Percentiles rank a stretch among this genome's conserved stretches.
phyloP scores from a whole-genome alignment of 768 basidiomycete species.

The Suillus decipiens region DNA sequence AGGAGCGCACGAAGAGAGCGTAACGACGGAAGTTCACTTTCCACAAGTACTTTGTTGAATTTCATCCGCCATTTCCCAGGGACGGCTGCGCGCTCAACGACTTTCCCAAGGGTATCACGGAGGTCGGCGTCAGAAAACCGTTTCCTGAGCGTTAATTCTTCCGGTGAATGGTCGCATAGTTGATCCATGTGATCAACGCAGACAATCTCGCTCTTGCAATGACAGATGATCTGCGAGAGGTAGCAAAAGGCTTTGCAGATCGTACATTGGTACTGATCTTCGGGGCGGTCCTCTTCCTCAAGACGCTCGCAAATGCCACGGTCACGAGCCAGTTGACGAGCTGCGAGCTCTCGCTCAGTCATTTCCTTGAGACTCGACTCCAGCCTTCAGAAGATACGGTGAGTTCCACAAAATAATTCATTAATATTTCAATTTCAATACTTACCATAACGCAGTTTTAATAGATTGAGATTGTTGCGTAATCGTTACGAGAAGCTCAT shows the following conservation, averaged over 20 bases:
- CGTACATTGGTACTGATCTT: slow-evolving; percentile 95
- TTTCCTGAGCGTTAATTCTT: slow-evolving; percentile 66
- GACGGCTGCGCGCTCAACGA: slow-evolving; percentile 69
- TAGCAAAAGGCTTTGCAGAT: slow-evolving; percentile 95
- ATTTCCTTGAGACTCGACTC: slow-evolving; percentile 84
- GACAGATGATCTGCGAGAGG: slow-evolving; percentile 87
- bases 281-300: slow-evolving; percentile 78
- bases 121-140: slow-evolving; percentile 83
- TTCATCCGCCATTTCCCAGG: slow-evolving; percentile 78
- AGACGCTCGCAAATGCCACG: slow-evolving; percentile 66
- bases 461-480: slow-evolving; percentile 93
- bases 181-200: slow-evolving; percentile 85
- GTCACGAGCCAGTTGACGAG: slow-evolving; percentile 63
- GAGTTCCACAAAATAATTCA: slow-evolving; percentile 19
- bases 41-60: slow-evolving; percentile 63
- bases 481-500: slow-evolving; percentile 96
- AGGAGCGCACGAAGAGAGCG: slow-evolving; percentile 80
- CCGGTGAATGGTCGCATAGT: slow-evolving; percentile 66
- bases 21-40: slow-evolving; percentile 71
- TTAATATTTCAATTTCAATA: slow-evolving; percentile 16
- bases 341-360: slow-evolving; percentile 77
- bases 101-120: slow-evolving; percentile 60
- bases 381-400: slow-evolving; percentile 55
- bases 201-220: slow-evolving; percentile 74
- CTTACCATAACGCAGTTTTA: slow-evolving; percentile 90